Evolutionary conservation across 2,329 filamentous ascomycete genomes (phyloP).

Genomic region (Sporothrix protearum): DNA sequence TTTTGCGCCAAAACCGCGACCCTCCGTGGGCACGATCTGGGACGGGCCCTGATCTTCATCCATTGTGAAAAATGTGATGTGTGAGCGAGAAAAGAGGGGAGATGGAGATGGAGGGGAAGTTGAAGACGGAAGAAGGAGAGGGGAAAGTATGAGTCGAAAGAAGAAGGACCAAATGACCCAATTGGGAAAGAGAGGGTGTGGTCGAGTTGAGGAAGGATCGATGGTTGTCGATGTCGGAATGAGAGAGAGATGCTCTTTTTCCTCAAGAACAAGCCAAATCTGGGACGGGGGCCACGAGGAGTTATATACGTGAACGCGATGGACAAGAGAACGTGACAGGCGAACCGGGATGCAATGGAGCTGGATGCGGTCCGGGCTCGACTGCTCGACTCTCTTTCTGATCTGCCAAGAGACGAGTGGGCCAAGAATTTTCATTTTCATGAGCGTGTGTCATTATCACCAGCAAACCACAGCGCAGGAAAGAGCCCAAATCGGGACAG

Average conservation of each 20-base stretch:
- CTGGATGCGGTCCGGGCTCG: not conserved
- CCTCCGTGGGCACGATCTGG: conserved; percentile 44
- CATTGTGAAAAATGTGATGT: conserved; percentile 38
- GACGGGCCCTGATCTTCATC: conserved; percentile 55
- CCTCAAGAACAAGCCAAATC: not conserved
- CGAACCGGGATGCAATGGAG: not conserved
- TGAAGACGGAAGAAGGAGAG: not conserved
- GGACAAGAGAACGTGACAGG: not conserved
- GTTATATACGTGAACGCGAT: conserved; percentile 9
- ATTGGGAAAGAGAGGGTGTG: not conserved
- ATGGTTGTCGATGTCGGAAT: not conserved
- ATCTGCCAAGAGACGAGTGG: conserved; percentile 6
- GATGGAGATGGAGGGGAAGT: not conserved
- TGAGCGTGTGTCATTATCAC: conserved; percentile 20
- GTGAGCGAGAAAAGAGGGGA: not conserved
- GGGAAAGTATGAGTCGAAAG: not conserved
- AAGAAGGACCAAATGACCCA: not conserved
- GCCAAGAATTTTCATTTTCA: conserved; percentile 4
- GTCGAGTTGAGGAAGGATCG: not conserved
- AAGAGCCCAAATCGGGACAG: not conserved
- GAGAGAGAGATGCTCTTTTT: not conserved
- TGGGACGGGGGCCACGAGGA: not conserved
- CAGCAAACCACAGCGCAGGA: not conserved
- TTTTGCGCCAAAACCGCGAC: conserved; percentile 34
- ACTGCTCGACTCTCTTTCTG: not conserved